Percentiles rank a stretch among this genome's conserved stretches.
Evolutionary conservation across 139 green algal genomes (phyloP).

Genomic region (Chlamydomonas schloesseri): DNA sequence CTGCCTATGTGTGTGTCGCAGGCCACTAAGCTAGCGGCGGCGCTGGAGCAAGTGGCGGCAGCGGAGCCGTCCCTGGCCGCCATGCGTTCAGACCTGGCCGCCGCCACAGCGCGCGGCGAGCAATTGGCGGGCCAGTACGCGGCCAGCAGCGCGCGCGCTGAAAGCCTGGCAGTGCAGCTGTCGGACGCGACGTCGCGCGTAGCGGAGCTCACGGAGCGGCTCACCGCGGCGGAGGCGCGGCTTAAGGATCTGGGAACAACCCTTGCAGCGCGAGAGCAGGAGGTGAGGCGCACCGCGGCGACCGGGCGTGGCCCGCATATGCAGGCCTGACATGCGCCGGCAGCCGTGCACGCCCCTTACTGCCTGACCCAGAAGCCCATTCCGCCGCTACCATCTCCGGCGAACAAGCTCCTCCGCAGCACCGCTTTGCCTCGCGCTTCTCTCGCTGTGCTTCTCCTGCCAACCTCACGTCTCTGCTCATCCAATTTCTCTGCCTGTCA

Average conservation of each 20-base stretch:
- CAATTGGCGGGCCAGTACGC: not conserved
- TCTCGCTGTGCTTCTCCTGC: too few species aligned
- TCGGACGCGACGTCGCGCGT: not conserved
- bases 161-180: not conserved
- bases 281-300: constrained; percentile 7
- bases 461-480: too few species aligned
- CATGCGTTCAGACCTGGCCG: not conserved
- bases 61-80: constrained; percentile 18
- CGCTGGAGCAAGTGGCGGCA: constrained; percentile 28
- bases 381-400: too few species aligned
- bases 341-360: too few species aligned
- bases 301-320: too few species aligned
- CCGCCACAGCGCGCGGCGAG: not conserved
- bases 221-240: constrained; percentile 5
- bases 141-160: not conserved
- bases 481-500: not conserved
- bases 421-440: too few species aligned
- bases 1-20: too few species aligned
- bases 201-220: constrained; percentile 14
- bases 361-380: too few species aligned
- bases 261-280: not conserved
- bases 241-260: not conserved
- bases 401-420: too few species aligned
- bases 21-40: constrained; percentile 12
- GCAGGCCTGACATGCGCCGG: too few species aligned